Evolutionary conservation across 345 rosid species (phyloP).

Genomic region (Camelina laxa): DNA sequence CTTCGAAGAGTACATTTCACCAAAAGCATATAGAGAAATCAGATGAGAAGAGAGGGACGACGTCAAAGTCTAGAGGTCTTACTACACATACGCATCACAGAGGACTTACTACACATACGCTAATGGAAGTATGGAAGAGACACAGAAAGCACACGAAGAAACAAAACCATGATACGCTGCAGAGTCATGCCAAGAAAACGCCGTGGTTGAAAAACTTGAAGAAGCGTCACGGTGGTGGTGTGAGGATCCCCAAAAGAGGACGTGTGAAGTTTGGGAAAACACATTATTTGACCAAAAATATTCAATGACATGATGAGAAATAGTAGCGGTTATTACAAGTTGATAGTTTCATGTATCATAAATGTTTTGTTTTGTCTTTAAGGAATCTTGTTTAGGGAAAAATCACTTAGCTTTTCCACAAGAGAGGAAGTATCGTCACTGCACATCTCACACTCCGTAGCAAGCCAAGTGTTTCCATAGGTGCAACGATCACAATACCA

Average conservation of each 20-base stretch:
- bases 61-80: conserved; percentile 36
- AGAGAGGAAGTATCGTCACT: background rate
- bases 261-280: conserved; percentile 43
- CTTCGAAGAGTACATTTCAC: conserved; percentile 49
- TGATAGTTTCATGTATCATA: conserved; percentile 7
- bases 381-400: conserved; percentile 20
- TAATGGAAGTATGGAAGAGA: conserved; percentile 57
- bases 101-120: conserved; percentile 46
- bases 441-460: conserved; percentile 34
- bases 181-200: conserved; percentile 28
- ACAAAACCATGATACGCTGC: conserved; percentile 33
- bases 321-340: background rate
- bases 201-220: conserved; percentile 54
- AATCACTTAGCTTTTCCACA: conserved; percentile 6
- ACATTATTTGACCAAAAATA: conserved; percentile 7
- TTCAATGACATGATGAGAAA: conserved; percentile 30
- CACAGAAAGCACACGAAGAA: conserved; percentile 55
- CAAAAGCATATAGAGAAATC: conserved; percentile 34
- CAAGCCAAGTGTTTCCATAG: conserved; percentile 15
- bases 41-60: conserved; percentile 30
- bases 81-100: conserved; percentile 39
- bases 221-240: conserved; percentile 47
- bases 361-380: background rate
- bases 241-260: conserved; percentile 49
- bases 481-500: conserved; percentile 41